Percentiles rank a stretch among this genome's conserved stretches.
phyloP scores from a whole-genome alignment of 148 eudicot genomes.

The Oxyria digyna region DNA sequence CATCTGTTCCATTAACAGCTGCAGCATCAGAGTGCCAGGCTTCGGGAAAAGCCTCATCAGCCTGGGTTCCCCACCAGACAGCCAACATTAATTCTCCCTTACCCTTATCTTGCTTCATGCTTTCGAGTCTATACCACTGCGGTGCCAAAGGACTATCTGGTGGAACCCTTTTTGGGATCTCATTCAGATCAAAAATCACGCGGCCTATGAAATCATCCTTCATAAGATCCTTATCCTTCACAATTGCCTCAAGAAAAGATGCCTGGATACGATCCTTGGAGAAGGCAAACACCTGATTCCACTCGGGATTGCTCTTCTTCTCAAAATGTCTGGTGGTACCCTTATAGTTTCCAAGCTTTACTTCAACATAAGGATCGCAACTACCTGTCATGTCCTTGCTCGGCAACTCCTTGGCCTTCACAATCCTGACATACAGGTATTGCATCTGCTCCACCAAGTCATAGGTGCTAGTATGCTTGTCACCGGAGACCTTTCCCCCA shows the following conservation, averaged over 20 bases:
- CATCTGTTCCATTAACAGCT: slow-evolving; percentile 44
- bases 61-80: slow-evolving; percentile 80
- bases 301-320: slow-evolving; percentile 47
- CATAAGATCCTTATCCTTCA: slow-evolving; percentile 44
- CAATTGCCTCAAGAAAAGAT: slow-evolving; percentile 39
- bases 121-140: slow-evolving; percentile 67
- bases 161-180: slow-evolving; percentile 58
- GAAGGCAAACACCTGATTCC: slow-evolving; percentile 61
- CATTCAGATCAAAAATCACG: slow-evolving; percentile 43
- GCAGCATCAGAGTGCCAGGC: slow-evolving; percentile 74
- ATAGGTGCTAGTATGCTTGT: slow-evolving; percentile 53
- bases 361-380: slow-evolving; percentile 55
- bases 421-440: slow-evolving; percentile 57
- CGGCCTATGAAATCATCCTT: slow-evolving; percentile 58
- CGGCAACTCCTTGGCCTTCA: slow-evolving; percentile 50
- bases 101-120: slow-evolving; percentile 31
- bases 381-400: slow-evolving; percentile 39
- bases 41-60: slow-evolving; percentile 70
- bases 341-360: slow-evolving; percentile 54
- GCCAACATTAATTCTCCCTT: slow-evolving; percentile 69
- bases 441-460: slow-evolving; percentile 70
- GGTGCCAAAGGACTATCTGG: slow-evolving; percentile 78
- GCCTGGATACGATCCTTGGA: slow-evolving; percentile 51
- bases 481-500: slow-evolving; percentile 39
- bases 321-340: slow-evolving; percentile 50